These are phyloP conservation scores for Botrytis fabae DNA, from an alignment of 2,329 filamentous ascomycete genomes.

Conservation along the genomic window DNA sequence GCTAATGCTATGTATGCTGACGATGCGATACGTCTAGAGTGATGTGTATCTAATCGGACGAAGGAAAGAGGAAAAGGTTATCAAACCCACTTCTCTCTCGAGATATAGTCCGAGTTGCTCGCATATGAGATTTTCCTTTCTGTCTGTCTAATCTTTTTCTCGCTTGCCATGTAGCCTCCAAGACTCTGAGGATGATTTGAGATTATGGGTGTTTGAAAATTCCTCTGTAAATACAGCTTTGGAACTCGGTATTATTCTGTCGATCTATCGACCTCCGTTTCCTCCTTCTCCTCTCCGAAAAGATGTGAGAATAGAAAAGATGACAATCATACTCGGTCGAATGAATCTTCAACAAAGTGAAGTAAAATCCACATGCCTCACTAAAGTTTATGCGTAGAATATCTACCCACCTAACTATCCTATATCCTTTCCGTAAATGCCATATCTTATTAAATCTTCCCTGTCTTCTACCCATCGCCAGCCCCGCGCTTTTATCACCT, in stretches of 20 bases:
- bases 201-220: rapidly evolving
- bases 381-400: not conserved
- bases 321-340: not conserved
- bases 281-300: not conserved
- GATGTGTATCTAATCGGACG: too few species aligned
- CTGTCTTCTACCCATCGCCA: too few species aligned
- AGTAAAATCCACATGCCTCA: not conserved
- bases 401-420: not conserved
- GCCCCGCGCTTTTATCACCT: too few species aligned
- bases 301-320: too few species aligned
- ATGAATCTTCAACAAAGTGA: not conserved
- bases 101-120: too few species aligned
- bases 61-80: too few species aligned
- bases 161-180: too few species aligned
- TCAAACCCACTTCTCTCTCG: too few species aligned
- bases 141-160: too few species aligned
- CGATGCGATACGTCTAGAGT: too few species aligned
- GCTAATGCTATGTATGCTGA: too few species aligned
- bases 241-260: not conserved
- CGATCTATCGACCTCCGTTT: not conserved
- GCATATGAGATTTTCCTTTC: too few species aligned
- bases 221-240: rapidly evolving
- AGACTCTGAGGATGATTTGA: not conserved
- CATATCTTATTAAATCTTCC: not conserved
- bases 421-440: not conserved